Base-by-base conservation (phyloP, 2,329 filamentous ascomycete genomes). In the Aspergillus sojae region DNA sequence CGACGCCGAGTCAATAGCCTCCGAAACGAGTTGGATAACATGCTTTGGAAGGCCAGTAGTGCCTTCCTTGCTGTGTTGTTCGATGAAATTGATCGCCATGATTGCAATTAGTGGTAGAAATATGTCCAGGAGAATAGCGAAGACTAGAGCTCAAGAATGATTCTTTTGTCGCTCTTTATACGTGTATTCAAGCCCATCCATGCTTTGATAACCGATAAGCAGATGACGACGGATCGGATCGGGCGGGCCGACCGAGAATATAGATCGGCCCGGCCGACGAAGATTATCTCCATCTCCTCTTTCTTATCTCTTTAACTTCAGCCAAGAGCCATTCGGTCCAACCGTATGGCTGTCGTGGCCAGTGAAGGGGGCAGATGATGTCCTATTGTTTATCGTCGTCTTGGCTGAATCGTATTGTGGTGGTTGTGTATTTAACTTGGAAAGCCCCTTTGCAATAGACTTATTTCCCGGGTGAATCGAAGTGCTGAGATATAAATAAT, bases 71-170 rank as follows among this genome's bases (percentile, higher is more conserved):
- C 48, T n/a, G 4, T n/a, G 23, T 32, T 46, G n/a, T 0, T 46
- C 6, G 4, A 46, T 23, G 10, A 12, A 11, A 23, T 11, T 23
- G 2, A 23, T 12, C 0, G 21, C n/a, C 43, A 23, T 46, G n/a
- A 12, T 46, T 23, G 21, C 3, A n/a, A 10, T n/a, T 14, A 7
- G 6, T 41, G 6, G 3, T n/a, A 7, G 5, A 5, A 19, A n/a
- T 7, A 14, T 4, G 7, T 41, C 10, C 7, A 16, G 4, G 2
- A 16, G 6, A n/a, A 4, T 9, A 41, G 16, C 3, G 6, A 41
- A 2, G 19, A n/a, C 1, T 1, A 4, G 7, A 4, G 2, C 2
- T 4, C 0, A n/a, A 10, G 6, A 4, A n/a, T 0, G 19, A 21
- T 10, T 10, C 16, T 9, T 4, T n/a, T 10, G 3, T 10, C 16